Percentiles rank a stretch among this genome's conserved stretches.
Evolutionary conservation across 2,329 filamentous ascomycete genomes (phyloP).

Genomic region (Epichloe elymi): DNA sequence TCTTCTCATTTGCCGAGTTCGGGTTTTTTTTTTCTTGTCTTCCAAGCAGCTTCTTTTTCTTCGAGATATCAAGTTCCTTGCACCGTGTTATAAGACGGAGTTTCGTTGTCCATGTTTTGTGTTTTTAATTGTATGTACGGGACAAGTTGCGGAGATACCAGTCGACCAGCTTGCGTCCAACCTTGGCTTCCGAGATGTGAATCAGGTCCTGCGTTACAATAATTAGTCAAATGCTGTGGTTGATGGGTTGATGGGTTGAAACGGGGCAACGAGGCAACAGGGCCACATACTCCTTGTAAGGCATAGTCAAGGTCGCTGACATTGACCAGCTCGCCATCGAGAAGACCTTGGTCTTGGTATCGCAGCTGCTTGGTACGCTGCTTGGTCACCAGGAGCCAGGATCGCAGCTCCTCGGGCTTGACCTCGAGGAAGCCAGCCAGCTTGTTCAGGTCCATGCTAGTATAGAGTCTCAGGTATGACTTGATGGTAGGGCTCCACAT

Average conservation of each 20-base stretch:
- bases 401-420: constrained; percentile 86
- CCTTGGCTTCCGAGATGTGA: constrained; percentile 97
- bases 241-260: too few species aligned
- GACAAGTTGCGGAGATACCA: constrained; percentile 98
- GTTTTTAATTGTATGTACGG: constrained; percentile 61
- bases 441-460: constrained; percentile 98
- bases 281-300: constrained; percentile 66
- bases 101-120: not conserved
- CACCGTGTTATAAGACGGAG: not conserved
- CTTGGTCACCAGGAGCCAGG: constrained; percentile 94
- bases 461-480: constrained; percentile 98
- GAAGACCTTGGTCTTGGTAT: constrained; percentile 75
- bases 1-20: not conserved
- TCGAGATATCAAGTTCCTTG: not conserved
- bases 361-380: constrained; percentile 93
- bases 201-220: constrained; percentile 60
- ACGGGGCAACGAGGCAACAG: not conserved
- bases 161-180: constrained; percentile 90
- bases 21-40: not conserved
- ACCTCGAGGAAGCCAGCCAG: constrained; percentile 94
- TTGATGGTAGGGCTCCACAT: constrained; percentile 96
- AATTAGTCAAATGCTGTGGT: constrained; percentile 10
- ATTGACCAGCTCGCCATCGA: constrained; percentile 88
- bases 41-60: not conserved
- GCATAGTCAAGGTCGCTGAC: constrained; percentile 96